A percentile compares a stretch with the other conserved stretches of the same genome.
Conservation (phyloP, 2,329 filamentous ascomycete genomes). For the Xylaria hypoxylon region DNA sequence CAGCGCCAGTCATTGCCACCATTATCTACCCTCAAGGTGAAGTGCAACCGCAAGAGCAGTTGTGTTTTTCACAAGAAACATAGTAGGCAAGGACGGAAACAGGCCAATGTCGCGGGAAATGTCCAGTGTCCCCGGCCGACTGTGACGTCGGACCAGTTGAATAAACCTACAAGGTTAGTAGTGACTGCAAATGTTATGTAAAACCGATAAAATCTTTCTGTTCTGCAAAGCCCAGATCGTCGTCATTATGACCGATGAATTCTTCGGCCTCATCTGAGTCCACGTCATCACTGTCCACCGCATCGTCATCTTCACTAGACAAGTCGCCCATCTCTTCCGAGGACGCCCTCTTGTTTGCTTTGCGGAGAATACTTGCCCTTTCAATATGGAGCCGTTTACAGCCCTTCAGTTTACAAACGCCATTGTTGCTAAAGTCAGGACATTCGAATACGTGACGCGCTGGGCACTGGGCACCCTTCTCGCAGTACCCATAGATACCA, state of each 20-base stretch:
- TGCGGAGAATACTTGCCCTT: constrained; percentile 82
- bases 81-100: constrained; percentile 28
- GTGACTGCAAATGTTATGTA: constrained; percentile 47
- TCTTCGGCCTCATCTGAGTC: constrained; percentile 81
- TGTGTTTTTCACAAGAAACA: constrained; percentile 9
- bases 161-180: constrained; percentile 44
- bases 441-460: constrained; percentile 93
- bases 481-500: constrained; percentile 88
- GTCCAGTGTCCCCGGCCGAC: constrained; percentile 27
- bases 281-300: constrained; percentile 79
- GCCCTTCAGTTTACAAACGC: constrained; percentile 80
- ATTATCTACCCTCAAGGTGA: constrained; percentile 23
- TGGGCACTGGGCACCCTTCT: constrained; percentile 79
- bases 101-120: constrained; percentile 4
- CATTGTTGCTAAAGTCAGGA: constrained; percentile 93
- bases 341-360: constrained; percentile 64
- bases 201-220: constrained; percentile 71
- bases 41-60: constrained; percentile 1
- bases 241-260: constrained; percentile 68
- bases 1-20: constrained; percentile 22
- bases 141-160: constrained; percentile 23
- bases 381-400: constrained; percentile 91
- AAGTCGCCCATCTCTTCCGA: constrained; percentile 72
- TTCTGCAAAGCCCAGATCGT: constrained; percentile 66
- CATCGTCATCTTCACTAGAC: constrained; percentile 81